Evolutionary conservation across 768 basidiomycete genomes (phyloP).

Genomic region (Calocybe gangraenosa): DNA sequence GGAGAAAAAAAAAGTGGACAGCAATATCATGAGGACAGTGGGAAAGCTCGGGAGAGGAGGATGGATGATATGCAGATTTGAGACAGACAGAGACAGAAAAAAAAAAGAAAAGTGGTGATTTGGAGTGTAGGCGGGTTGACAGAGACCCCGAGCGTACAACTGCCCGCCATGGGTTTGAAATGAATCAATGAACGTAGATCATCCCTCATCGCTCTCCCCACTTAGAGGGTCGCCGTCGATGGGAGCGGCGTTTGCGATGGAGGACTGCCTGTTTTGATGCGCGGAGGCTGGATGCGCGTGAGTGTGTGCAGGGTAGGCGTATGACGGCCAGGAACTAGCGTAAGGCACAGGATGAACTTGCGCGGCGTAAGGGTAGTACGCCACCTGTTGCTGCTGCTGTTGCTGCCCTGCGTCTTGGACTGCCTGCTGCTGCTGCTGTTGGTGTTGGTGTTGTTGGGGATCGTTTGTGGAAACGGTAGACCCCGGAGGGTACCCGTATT

Average conservation of each 20-base stretch:
- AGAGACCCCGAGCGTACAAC: conserved; percentile 18
- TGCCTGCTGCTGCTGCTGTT: background rate
- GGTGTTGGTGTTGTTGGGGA: conserved; percentile 1
- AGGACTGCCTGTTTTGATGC: conserved; percentile 12
- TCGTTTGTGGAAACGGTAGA: background rate
- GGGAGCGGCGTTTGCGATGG: conserved; percentile 12
- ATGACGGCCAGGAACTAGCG: conserved; percentile 1
- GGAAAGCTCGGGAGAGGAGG: conserved; percentile 13
- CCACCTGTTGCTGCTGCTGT: conserved; percentile 4
- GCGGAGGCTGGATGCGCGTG: background rate
- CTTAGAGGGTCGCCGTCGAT: background rate
- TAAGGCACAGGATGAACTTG: conserved; percentile 5
- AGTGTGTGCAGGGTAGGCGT: conserved; percentile 6
- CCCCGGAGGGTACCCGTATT: conserved; percentile 2
- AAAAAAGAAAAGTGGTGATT: conserved; percentile 1
- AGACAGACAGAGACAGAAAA: background rate
- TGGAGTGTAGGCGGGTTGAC: conserved; percentile 16
- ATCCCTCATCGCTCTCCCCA: conserved; percentile 6
- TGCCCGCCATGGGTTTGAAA: conserved; percentile 9
- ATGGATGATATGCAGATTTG: conserved; percentile 2
- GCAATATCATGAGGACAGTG: background rate
- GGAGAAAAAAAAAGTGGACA: background rate
- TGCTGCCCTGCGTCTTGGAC: conserved; percentile 3
- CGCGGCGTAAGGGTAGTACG: conserved; percentile 12
- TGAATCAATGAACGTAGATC: background rate